Percentiles rank a stretch among this genome's conserved stretches.
Evolutionary conservation across 2,329 filamentous ascomycete species (phyloP).

Genomic region (Coniochaeta sp.): DNA sequence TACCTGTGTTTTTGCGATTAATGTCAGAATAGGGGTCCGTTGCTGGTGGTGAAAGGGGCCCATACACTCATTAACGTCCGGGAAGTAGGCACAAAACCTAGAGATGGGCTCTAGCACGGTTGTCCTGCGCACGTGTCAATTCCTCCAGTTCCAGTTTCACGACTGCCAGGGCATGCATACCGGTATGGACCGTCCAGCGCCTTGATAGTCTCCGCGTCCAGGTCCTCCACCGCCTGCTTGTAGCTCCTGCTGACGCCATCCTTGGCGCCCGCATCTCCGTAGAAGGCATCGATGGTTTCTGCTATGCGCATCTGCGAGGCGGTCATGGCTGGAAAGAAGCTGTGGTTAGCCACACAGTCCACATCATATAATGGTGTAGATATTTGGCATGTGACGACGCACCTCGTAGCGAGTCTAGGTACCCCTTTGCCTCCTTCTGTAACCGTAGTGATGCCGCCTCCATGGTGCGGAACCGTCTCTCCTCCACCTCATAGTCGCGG

Average conservation of each 20-base stretch:
- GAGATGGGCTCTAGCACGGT: constrained; percentile 95
- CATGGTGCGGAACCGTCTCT: constrained; percentile 94
- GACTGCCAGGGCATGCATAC: background rate
- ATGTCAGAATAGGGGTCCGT: too few species aligned
- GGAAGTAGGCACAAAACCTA: constrained; percentile 96
- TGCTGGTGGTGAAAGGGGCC: too few species aligned
- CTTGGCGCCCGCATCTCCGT: constrained; percentile 88
- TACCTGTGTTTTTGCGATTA: too few species aligned
- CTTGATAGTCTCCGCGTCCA: constrained; percentile 98
- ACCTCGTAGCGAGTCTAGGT: constrained; percentile 92
- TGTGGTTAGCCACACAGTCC: too few species aligned
- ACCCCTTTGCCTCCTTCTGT: constrained; percentile 97
- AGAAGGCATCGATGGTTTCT: constrained; percentile 98
- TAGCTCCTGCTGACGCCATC: constrained; percentile 96
- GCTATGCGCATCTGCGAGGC: constrained; percentile 99
- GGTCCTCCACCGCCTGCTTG: constrained; percentile 95
- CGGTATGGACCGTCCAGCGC: constrained; percentile 93
- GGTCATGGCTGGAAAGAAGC: constrained; percentile 73
- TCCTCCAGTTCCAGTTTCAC: background rate
- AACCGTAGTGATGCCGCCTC: constrained; percentile 86
- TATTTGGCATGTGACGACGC: too few species aligned
- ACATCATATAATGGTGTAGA: too few species aligned
- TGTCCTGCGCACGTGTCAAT: constrained; percentile 29
- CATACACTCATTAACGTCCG: constrained; percentile 94
- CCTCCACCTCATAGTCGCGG: constrained; percentile 97